phyloP scores from a whole-genome alignment of 352 stramenopile genomes.

The Phytophthora fragariae region DNA sequence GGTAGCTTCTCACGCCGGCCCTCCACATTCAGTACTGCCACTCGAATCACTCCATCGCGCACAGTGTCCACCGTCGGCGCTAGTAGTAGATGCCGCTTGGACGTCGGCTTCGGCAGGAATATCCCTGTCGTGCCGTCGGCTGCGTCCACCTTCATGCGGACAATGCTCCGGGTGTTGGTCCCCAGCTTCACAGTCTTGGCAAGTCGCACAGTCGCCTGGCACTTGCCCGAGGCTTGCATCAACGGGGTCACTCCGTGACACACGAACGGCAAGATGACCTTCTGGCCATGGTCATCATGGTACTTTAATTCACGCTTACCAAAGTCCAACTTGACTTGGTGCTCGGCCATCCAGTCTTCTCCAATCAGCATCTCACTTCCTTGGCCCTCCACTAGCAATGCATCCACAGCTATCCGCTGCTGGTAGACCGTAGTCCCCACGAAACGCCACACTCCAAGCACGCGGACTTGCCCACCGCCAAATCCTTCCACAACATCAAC shows the following conservation, averaged over 20 bases:
- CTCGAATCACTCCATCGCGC: not conserved
- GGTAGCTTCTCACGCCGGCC: not conserved
- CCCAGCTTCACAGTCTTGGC: conserved; percentile 11
- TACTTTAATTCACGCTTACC: conserved; percentile 4
- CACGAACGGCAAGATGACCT: conserved; percentile 16
- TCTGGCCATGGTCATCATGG: not conserved
- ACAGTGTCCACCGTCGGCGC: conserved; percentile 14
- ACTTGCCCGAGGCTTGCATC: not conserved
- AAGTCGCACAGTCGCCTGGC: conserved; percentile 1
- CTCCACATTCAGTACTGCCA: conserved; percentile 24
- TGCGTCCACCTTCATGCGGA: conserved; percentile 17
- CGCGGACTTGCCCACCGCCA: not conserved
- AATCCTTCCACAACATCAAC: conserved; percentile 22
- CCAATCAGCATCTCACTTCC: conserved; percentile 12
- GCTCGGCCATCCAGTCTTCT: conserved; percentile 17
- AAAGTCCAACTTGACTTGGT: conserved; percentile 21
- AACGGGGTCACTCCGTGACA: conserved; percentile 4
- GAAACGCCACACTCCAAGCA: conserved; percentile 8
- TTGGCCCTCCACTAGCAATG: conserved; percentile 8
- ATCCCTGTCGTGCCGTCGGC: conserved; percentile 6
- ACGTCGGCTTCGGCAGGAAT: conserved; percentile 10
- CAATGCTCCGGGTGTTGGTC: conserved; percentile 9
- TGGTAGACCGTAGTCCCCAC: not conserved
- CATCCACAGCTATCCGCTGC: not conserved
- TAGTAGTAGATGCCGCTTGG: conserved; percentile 16